Percentiles rank a stretch among this genome's conserved stretches.
Conservation (phyloP, 139 green algal genomes). For the Chlamydomonas eustigma region DNA sequence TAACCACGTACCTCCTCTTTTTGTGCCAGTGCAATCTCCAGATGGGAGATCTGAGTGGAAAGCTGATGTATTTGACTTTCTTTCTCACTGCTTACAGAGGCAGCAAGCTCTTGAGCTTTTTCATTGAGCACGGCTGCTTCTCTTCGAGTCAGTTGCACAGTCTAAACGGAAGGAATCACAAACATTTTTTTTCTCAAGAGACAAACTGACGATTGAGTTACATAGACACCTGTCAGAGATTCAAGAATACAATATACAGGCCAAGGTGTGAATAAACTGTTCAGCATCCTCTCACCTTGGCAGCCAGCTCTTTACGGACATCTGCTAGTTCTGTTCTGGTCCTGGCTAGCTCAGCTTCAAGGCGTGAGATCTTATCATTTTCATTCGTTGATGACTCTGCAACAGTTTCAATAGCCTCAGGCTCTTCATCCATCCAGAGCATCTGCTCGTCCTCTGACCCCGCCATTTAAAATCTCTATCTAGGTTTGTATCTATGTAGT, state of each 20-base stretch:
- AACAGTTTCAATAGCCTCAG: background rate
- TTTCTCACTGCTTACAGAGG: background rate
- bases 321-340: constrained; percentile 24
- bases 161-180: constrained; percentile 23
- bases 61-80: constrained; percentile 24
- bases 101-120: constrained; percentile 21
- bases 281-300: constrained; percentile 27
- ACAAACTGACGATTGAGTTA: too few species aligned
- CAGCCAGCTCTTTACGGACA: constrained; percentile 38
- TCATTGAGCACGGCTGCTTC: constrained; percentile 31
- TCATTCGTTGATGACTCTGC: background rate
- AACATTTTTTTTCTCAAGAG: too few species aligned
- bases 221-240: too few species aligned
- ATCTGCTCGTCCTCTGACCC: constrained; percentile 20
- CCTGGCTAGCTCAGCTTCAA: constrained; percentile 28
- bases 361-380: background rate
- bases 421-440: constrained; percentile 38
- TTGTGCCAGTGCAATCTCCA: constrained; percentile 26
- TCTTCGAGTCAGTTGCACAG: constrained; percentile 41
- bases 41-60: constrained; percentile 21
- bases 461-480: background rate
- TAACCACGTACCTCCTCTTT: constrained; percentile 38
- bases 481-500: too few species aligned
- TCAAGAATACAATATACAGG: background rate
- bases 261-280: background rate